Evolutionary conservation across 768 basidiomycete species (phyloP).

Genomic region (Mycena kentingensis): DNA sequence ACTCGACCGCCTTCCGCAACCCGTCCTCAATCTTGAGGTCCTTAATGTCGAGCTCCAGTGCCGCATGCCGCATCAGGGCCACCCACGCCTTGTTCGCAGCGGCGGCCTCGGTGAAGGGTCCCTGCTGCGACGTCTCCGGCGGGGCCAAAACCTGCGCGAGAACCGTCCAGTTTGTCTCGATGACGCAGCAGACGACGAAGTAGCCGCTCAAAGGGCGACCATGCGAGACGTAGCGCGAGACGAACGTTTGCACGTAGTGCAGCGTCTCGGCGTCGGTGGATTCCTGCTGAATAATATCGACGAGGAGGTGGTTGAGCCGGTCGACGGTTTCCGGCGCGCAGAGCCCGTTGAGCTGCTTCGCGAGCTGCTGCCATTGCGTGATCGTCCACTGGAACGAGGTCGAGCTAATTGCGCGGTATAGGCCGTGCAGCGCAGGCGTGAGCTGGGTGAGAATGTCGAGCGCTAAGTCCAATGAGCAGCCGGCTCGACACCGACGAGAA

Average conservation of each 20-base stretch:
- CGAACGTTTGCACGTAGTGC: conserved; percentile 65
- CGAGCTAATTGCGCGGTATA: conserved; percentile 84
- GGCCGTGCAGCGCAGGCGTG: conserved; percentile 81
- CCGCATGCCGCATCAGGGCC: conserved; percentile 59
- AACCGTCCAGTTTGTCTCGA: conserved; percentile 84
- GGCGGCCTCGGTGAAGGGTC: conserved; percentile 62
- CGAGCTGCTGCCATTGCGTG: conserved; percentile 62
- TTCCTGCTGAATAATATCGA: conserved; percentile 63
- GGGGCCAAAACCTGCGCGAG: conserved; percentile 68
- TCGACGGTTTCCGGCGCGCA: conserved; percentile 70
- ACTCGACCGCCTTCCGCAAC: conserved; percentile 52
- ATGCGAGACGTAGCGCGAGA: conserved; percentile 71
- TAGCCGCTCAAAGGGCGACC: conserved; percentile 84
- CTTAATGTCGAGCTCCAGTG: conserved; percentile 42
- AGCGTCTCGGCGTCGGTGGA: conserved; percentile 50
- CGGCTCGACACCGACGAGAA: not conserved
- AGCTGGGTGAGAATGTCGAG: conserved; percentile 72
- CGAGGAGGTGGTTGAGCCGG: conserved; percentile 67
- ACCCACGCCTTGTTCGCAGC: conserved; percentile 85
- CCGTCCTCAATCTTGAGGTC: conserved; percentile 38
- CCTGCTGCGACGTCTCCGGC: conserved; percentile 28
- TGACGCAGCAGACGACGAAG: conserved; percentile 86
- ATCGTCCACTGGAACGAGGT: conserved; percentile 75
- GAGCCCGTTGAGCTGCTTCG: conserved; percentile 56
- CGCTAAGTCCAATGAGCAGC: conserved; percentile 47